phyloP scores from a whole-genome alignment of 495 filamentous ascomycete species.

The Talaromyces nanjingensis region DNA sequence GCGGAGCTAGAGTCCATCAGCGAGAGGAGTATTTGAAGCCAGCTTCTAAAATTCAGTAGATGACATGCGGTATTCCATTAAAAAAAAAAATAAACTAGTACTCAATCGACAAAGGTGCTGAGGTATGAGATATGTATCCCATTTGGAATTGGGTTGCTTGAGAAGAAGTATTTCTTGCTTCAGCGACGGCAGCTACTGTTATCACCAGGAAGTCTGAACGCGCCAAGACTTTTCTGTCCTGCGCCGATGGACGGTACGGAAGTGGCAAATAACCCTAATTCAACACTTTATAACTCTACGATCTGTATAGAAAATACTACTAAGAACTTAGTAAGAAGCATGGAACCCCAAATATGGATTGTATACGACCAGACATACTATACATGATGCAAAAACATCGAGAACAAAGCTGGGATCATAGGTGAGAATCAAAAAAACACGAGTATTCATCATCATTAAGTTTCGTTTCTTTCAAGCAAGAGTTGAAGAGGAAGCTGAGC shows the following conservation, averaged over 20 bases:
- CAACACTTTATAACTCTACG: not conserved
- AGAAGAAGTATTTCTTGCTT: not conserved
- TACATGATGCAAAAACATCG: slow-evolving; percentile 6
- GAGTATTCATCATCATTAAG: slow-evolving; percentile 7
- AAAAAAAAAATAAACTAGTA: not conserved
- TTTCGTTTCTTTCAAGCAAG: slow-evolving; percentile 5
- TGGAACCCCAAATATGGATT: not conserved
- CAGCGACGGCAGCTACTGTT: not conserved
- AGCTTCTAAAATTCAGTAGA: not conserved
- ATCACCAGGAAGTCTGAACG: slow-evolving; percentile 2
- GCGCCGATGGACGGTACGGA: not conserved
- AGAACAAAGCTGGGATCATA: not conserved
- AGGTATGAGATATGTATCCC: not conserved
- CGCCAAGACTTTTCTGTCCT: not conserved
- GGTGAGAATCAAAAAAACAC: not conserved
- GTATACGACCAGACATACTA: slow-evolving; percentile 4
- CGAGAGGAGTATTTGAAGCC: not conserved
- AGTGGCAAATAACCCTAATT: not conserved
- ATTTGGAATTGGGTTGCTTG: not conserved
- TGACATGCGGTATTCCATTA: not conserved
- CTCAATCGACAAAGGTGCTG: not conserved
- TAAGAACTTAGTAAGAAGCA: not conserved
- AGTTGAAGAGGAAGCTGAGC: not conserved
- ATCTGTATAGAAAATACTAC: not conserved
- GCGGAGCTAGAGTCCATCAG: not conserved